These are phyloP conservation scores for Margaritispora aquatica DNA, from an alignment of 495 filamentous ascomycete genomes.

Conservation along the genomic window DNA sequence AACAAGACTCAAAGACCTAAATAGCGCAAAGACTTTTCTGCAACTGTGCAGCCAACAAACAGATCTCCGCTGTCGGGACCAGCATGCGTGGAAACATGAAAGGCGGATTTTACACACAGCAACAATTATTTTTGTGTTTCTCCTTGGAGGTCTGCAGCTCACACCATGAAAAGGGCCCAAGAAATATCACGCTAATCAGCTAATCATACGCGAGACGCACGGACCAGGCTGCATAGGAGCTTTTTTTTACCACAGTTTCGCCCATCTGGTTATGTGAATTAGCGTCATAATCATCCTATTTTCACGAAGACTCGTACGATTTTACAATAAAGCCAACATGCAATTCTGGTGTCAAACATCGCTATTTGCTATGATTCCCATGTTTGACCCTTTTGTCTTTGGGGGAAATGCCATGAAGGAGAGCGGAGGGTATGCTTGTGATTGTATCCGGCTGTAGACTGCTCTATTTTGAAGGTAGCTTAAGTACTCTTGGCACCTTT, in stretches of 20 bases:
- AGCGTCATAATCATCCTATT: background rate
- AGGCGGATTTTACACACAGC: too few species aligned
- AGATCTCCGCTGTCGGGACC: background rate
- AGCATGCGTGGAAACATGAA: too few species aligned
- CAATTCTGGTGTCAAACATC: background rate
- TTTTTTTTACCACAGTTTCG: too few species aligned
- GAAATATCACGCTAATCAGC: background rate
- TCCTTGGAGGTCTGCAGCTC: too few species aligned
- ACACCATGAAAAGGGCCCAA: background rate
- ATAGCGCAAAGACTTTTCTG: too few species aligned
- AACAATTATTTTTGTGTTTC: too few species aligned
- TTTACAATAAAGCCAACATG: background rate
- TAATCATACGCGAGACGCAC: background rate
- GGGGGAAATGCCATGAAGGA: too few species aligned
- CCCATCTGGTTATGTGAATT: background rate
- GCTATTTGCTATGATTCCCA: background rate
- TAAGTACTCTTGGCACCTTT: too few species aligned
- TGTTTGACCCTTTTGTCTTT: background rate
- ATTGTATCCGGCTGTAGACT: too few species aligned
- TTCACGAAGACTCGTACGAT: constrained; percentile 6
- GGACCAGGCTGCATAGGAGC: constrained; percentile 1
- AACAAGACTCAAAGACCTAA: too few species aligned
- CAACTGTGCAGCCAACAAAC: background rate
- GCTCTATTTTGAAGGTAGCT: too few species aligned
- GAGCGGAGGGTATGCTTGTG: too few species aligned